A percentile compares a stretch with the other conserved stretches of the same genome.
Conservation (phyloP, 805 yeast species). For the Pichia kluyveri region DNA sequence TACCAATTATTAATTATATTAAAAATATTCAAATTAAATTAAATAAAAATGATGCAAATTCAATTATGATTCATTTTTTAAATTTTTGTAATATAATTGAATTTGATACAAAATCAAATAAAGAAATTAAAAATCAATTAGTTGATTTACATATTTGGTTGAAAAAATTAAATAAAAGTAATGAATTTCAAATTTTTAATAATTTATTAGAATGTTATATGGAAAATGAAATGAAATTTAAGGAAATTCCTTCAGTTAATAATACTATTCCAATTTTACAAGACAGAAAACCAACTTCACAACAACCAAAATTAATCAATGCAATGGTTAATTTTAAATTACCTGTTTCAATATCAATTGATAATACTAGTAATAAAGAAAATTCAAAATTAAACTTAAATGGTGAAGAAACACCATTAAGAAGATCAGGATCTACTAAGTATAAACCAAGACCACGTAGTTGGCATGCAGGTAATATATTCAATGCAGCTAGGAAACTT, state of each 20-base stretch:
- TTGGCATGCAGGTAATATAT: constrained; percentile 7
- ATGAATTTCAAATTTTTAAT: not conserved
- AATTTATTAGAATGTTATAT: constrained; percentile 4
- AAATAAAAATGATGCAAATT: constrained; percentile 2
- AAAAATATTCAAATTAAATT: not conserved
- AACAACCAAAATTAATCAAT: not conserved
- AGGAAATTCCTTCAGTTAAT: not conserved
- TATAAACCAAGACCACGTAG: constrained; percentile 6
- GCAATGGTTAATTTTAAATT: constrained; percentile 1
- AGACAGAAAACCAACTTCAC: too few relatives aligned
- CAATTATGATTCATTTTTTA: constrained; percentile 4
- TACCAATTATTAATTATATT: constrained; percentile 3
- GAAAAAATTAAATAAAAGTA: not conserved
- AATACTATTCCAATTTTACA: not conserved
- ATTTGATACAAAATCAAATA: not conserved
- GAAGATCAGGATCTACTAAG: constrained; percentile 1
- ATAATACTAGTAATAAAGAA: not conserved
- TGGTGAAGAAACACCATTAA: not conserved
- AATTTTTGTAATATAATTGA: not conserved
- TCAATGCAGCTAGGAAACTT: constrained; percentile 5
- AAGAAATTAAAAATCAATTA: constrained; percentile 1
- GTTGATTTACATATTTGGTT: constrained; percentile 1
- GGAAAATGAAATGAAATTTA: not conserved
- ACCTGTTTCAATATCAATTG: not conserved
- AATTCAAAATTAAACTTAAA: not conserved